Base-by-base conservation (phyloP, 2,329 filamentous ascomycete genomes). In the Epichloe uncinata region DNA sequence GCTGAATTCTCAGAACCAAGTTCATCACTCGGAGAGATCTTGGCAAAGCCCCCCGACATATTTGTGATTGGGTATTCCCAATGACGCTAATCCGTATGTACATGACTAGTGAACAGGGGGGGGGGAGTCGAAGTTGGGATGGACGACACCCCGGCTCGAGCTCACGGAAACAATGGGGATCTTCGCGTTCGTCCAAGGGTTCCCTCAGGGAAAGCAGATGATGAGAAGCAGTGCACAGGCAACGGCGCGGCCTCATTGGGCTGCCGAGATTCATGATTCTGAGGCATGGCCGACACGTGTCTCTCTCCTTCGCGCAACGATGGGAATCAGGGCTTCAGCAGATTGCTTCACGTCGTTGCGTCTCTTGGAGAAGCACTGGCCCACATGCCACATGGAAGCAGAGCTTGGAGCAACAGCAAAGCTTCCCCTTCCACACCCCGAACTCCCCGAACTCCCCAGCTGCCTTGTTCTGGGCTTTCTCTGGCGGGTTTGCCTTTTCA, bases 161-260 rank as follows among this genome's bases (percentile, higher is more conserved):
- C 35, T 13, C 35, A n/a, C 12, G 12, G n/a, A 48, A 42, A 48
- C 45, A 48, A 48, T 48, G 45, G 45, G 35, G 22, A 47, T 48
- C 26, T 36, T 41, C 45, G 12, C 33, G 45, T 41, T 22, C 22
- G 13, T 42, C 37, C 45, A 48, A 42, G 37, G 18, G 13, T 46
- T 20, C 20, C 18, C 20, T 37, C 44, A 16, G 16, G 41, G 18
- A 44, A 44, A 13, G 5, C 33, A 30, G 40, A 44, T 30, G 41
- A 49, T 20, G 47, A 44, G 16, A 15, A 33, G 36, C 22, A 40
- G 8, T 34, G 38, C 47, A 42, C 38, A 22, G 11, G 37, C 20
- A 33, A 33, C 6, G 15, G 35, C 13, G 15, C 41, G 13, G 13
- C 41, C 20, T 30, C 20, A 26, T 26, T 30, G 20, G 41, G 20